Conservation (phyloP, 768 basidiomycete species). For the Stropharia rugosoannulata region DNA sequence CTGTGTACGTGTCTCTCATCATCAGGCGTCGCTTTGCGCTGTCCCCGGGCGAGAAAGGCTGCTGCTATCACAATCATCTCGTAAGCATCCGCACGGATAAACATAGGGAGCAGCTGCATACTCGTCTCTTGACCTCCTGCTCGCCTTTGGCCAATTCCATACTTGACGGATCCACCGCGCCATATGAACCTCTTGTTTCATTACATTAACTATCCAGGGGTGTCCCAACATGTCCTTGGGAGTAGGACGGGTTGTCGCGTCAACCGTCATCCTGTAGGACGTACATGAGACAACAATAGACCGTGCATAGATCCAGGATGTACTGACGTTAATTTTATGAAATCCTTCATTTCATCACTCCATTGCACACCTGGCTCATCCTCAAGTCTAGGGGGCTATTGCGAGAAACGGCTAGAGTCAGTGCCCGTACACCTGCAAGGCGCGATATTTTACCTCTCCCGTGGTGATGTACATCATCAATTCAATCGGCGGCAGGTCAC, state of each 20-base stretch:
- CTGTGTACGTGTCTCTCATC: not conserved
- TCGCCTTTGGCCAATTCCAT: constrained; percentile 71
- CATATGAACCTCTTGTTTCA: constrained; percentile 87
- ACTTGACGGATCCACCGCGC: constrained; percentile 84
- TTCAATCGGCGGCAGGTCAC: constrained; percentile 91
- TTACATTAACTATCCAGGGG: constrained; percentile 75
- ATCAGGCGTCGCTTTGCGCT: constrained; percentile 17
- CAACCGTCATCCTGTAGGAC: constrained; percentile 62
- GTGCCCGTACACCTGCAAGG: not conserved
- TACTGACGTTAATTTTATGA: constrained; percentile 80
- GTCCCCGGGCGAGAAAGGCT: constrained; percentile 34
- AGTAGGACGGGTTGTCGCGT: constrained; percentile 67
- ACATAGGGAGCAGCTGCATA: constrained; percentile 23
- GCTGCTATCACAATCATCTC: constrained; percentile 3
- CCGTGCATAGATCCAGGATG: not conserved
- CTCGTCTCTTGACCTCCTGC: constrained; percentile 45
- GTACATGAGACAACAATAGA: constrained; percentile 8
- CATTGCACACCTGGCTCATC: constrained; percentile 72
- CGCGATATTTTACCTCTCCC: constrained; percentile 54
- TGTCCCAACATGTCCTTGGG: constrained; percentile 83
- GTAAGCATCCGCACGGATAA: not conserved
- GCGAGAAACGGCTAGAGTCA: not conserved
- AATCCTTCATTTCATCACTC: constrained; percentile 88
- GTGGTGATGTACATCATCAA: constrained; percentile 87
- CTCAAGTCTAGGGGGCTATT: constrained; percentile 77